Conservation (phyloP, 2,329 filamentous ascomycete genomes). For the Cordyceps militaris region DNA sequence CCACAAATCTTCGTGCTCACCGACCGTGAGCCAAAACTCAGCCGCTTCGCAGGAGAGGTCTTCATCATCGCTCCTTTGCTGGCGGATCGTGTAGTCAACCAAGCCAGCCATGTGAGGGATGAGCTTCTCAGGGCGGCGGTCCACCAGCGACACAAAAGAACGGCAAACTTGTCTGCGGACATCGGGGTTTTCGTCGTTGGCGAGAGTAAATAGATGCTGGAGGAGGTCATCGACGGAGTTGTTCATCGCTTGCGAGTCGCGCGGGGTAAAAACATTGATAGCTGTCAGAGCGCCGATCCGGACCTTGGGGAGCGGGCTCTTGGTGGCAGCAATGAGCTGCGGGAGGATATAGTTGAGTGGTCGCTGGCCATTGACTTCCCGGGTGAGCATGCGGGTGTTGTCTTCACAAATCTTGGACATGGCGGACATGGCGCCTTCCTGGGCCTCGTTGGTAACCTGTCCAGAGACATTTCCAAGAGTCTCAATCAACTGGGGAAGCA, state of each 20-base stretch:
- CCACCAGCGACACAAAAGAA: slow-evolving; percentile 85
- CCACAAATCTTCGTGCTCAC: slow-evolving; percentile 78
- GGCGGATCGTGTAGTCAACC: slow-evolving; percentile 86
- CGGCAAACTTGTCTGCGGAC: slow-evolving; percentile 91
- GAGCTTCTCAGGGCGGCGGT: slow-evolving; percentile 84
- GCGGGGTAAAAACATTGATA: slow-evolving; percentile 86
- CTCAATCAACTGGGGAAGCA: slow-evolving; percentile 74
- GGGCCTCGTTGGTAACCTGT: slow-evolving; percentile 60
- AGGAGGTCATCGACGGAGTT: slow-evolving; percentile 75
- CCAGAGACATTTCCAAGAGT: slow-evolving; percentile 68
- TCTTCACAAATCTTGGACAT: slow-evolving; percentile 96
- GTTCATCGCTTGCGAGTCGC: slow-evolving; percentile 74
- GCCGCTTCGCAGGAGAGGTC: slow-evolving; percentile 90
- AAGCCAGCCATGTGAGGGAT: slow-evolving; percentile 79
- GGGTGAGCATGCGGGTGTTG: slow-evolving; percentile 78
- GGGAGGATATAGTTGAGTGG: slow-evolving; percentile 85
- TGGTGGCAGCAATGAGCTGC: slow-evolving; percentile 81
- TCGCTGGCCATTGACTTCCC: slow-evolving; percentile 80
- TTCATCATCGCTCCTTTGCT: slow-evolving; percentile 81
- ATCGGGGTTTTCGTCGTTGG: slow-evolving; percentile 68
- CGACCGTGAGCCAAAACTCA: slow-evolving; percentile 94
- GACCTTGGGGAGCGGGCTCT: slow-evolving; percentile 68
- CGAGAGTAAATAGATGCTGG: slow-evolving; percentile 73
- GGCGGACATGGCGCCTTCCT: slow-evolving; percentile 91
- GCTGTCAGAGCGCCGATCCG: slow-evolving; percentile 72